A percentile compares a stretch with the other conserved stretches of the same genome.
phyloP scores from a whole-genome alignment of 2,329 filamentous ascomycete genomes.

The Meredithiella fracta region DNA sequence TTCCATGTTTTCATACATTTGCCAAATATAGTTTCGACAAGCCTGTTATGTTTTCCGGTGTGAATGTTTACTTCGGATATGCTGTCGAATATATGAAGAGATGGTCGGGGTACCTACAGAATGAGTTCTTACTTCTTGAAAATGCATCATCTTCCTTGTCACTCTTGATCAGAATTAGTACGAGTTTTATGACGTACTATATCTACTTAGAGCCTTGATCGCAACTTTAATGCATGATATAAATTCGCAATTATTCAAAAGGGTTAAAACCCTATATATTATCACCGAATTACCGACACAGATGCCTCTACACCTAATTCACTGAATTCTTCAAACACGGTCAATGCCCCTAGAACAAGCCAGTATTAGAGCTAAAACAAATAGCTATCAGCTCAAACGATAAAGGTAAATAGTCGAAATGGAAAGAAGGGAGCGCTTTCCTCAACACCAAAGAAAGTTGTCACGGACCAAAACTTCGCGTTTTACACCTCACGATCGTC shows the following conservation, averaged over 20 bases:
- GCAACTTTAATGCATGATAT: no score
- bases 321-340: not conserved
- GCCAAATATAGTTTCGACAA: no score
- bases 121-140: no score
- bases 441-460: not conserved
- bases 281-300: not conserved
- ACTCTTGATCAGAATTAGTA: no score
- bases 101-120: no score
- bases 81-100: no score
- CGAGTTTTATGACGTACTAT: no score
- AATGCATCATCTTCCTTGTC: no score
- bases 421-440: not conserved
- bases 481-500: not conserved
- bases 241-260: no score
- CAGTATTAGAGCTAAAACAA: not conserved
- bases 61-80: no score
- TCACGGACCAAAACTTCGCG: not conserved
- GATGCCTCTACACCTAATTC: not conserved
- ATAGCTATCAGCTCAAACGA: not conserved
- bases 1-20: not conserved
- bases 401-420: not conserved
- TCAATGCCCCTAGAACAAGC: not conserved
- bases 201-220: no score
- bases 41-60: no score
- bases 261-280: not conserved